Percentiles rank a stretch among this genome's conserved stretches.
Evolutionary conservation across 2,329 filamentous ascomycete species (phyloP).

Genomic region (Keithomyces neogunnii): DNA sequence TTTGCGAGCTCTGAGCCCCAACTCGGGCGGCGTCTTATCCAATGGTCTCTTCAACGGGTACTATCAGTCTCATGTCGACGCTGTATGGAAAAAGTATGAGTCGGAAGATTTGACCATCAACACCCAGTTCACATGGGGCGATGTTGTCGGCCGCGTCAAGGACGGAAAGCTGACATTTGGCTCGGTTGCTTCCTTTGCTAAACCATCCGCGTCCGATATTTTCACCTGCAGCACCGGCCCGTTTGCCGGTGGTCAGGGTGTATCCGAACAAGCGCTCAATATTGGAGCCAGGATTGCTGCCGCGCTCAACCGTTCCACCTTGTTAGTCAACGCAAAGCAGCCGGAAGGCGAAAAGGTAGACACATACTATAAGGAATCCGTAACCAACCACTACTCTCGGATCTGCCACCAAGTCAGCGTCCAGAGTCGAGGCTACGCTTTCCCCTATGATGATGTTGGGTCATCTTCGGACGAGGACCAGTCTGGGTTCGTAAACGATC

Average conservation of each 20-base stretch:
- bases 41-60: constrained; percentile 39
- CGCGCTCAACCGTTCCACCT: constrained; percentile 65
- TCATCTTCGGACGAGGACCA: constrained; percentile 47
- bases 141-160: constrained; percentile 34
- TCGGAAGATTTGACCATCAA: constrained; percentile 37
- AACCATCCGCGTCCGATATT: constrained; percentile 40
- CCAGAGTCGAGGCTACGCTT: constrained; percentile 57
- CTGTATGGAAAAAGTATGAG: constrained; percentile 43
- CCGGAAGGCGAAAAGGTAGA: constrained; percentile 40
- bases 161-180: constrained; percentile 30
- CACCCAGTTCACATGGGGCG: constrained; percentile 45
- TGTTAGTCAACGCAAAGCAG: constrained; percentile 45
- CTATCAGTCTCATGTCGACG: constrained; percentile 40
- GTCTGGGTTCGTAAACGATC: constrained; percentile 53
- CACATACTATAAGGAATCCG: constrained; percentile 42
- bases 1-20: constrained; percentile 46
- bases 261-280: constrained; percentile 42
- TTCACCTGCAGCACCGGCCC: constrained; percentile 48
- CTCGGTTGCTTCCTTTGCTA: constrained; percentile 35
- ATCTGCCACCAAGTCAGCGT: constrained; percentile 54
- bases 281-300: constrained; percentile 68
- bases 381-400: constrained; percentile 60
- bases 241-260: constrained; percentile 37
- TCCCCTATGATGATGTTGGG: constrained; percentile 63
- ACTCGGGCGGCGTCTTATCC: constrained; percentile 37